phyloP scores from a whole-genome alignment of 2,329 filamentous ascomycete genomes.

The Neurospora sp. region DNA sequence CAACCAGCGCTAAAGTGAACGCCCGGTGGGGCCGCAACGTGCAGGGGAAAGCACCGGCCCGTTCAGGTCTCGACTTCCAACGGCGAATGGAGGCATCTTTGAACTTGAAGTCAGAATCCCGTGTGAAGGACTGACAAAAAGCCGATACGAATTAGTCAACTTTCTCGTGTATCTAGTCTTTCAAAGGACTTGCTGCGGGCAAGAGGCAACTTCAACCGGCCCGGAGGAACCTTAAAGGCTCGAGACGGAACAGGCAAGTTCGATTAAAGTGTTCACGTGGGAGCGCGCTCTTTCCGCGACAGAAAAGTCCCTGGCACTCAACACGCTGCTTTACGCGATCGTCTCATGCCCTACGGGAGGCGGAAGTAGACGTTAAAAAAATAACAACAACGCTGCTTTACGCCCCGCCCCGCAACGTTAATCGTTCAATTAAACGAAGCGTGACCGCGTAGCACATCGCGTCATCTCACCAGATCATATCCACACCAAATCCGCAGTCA shows the following conservation, averaged over 20 bases:
- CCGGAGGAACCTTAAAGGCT: neutral
- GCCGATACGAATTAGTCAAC: neutral
- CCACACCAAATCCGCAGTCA: neutral
- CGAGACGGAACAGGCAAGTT: neutral
- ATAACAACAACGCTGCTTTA: slow-evolving; percentile 6
- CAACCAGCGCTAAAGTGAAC: neutral
- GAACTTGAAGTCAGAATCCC: neutral
- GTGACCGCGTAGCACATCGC: neutral
- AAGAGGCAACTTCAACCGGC: neutral
- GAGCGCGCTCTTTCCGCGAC: slow-evolving; percentile 7
- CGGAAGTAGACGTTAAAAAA: too few relatives aligned
- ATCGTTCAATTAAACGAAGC: neutral
- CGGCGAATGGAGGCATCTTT: neutral
- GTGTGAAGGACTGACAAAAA: neutral
- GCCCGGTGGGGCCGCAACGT: neutral
- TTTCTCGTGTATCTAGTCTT: neutral
- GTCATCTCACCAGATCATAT: neutral
- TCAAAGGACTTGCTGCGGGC: neutral
- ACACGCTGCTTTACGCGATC: slow-evolving; percentile 5
- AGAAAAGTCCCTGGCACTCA: neutral
- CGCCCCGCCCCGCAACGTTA: neutral
- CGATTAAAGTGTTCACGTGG: slow-evolving; percentile 5
- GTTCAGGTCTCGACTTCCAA: neutral
- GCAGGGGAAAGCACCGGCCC: neutral
- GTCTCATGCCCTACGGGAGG: too few relatives aligned